A percentile compares a stretch with the other conserved stretches of the same genome.
Evolutionary conservation across 192 early-diverging fungal genomes (phyloP).

Genomic region (Rhizophagus sp.): DNA sequence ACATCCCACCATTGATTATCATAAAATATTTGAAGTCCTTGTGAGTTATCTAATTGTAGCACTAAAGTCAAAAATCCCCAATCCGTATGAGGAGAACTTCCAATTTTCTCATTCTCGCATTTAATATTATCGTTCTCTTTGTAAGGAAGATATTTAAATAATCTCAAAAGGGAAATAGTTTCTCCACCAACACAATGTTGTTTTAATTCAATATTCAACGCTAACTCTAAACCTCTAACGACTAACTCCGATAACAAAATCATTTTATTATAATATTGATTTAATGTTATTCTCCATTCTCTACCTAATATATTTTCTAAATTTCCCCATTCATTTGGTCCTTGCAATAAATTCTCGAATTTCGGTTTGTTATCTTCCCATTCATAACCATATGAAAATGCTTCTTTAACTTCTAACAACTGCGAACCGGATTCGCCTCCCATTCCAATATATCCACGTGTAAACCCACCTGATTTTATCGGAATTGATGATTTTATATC

Average conservation of each 20-base stretch:
- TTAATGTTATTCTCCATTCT: constrained; percentile 31
- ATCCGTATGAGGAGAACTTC: constrained; percentile 38
- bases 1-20: constrained; percentile 52
- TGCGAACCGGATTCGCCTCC: constrained; percentile 53
- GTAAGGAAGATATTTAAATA: constrained; percentile 59
- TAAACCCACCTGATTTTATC: constrained; percentile 46
- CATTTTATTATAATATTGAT: constrained; percentile 43
- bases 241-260: constrained; percentile 43
- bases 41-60: constrained; percentile 43
- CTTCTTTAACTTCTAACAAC: constrained; percentile 61
- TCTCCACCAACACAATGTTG: constrained; percentile 43
- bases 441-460: constrained; percentile 46
- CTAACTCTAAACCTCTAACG: constrained; percentile 43
- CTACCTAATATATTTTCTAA: constrained; percentile 28
- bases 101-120: constrained; percentile 7
- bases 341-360: constrained; percentile 50
- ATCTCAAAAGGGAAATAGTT: constrained; percentile 56
- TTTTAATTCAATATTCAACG: constrained; percentile 39
- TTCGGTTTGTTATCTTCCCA: constrained; percentile 29
- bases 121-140: constrained; percentile 12
- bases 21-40: constrained; percentile 52
- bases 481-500: constrained; percentile 38
- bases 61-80: constrained; percentile 69
- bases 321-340: constrained; percentile 52
- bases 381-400: constrained; percentile 57